Conservation (phyloP, 2,329 filamentous ascomycete species). For the Penicillium decumbens region DNA sequence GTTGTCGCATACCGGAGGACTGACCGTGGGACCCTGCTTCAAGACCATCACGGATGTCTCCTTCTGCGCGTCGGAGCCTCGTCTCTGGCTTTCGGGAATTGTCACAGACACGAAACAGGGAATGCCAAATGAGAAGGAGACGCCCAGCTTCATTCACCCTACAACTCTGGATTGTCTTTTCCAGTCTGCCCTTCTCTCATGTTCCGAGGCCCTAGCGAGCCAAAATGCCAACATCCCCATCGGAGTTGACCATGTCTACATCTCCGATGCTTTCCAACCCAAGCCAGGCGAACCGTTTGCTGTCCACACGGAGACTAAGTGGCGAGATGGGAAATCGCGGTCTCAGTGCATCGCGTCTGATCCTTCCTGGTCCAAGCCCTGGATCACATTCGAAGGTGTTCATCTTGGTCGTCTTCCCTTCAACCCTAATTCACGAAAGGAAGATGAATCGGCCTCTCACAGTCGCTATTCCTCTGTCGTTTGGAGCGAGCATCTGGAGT, state of each 20-base stretch:
- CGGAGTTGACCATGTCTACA: constrained; percentile 18
- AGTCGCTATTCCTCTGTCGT: constrained; percentile 11
- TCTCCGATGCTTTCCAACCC: constrained; percentile 13
- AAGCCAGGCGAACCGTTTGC: constrained; percentile 16
- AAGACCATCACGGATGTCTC: constrained; percentile 11
- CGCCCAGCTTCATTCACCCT: constrained; percentile 17
- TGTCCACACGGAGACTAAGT: constrained; percentile 17
- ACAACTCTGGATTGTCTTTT: constrained; percentile 22
- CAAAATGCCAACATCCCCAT: constrained; percentile 19
- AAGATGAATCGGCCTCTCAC: not conserved
- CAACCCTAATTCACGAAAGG: constrained; percentile 11
- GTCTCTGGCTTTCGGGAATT: constrained; percentile 12
- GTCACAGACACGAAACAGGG: constrained; percentile 15
- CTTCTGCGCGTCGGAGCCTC: constrained; percentile 12
- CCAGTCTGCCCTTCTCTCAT: constrained; percentile 20
- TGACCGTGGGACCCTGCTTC: constrained; percentile 17
- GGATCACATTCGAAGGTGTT: constrained; percentile 20
- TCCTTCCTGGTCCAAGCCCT: constrained; percentile 12
- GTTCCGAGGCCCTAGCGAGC: constrained; percentile 13
- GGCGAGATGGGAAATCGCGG: constrained; percentile 11
- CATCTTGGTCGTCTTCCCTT: constrained; percentile 19
- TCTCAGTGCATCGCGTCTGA: constrained; percentile 18
- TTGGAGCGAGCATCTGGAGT: constrained; percentile 18
- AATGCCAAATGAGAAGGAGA: constrained; percentile 19
- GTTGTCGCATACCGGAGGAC: constrained; percentile 20